Conservation (phyloP, 257 asterid genomes). For the Phtheirospermum japonicum region DNA sequence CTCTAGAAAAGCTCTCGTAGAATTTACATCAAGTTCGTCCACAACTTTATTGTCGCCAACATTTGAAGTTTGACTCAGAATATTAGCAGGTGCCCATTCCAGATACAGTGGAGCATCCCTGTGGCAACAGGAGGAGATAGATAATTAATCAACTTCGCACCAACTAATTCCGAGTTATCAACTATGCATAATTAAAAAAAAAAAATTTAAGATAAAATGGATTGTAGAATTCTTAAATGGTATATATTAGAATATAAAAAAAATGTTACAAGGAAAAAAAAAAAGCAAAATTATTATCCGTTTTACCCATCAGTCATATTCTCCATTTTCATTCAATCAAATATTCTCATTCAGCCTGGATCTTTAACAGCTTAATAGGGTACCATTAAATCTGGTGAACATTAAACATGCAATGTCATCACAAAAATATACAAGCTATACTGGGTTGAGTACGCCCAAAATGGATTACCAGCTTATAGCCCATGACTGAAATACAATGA, state of each 20-base stretch:
- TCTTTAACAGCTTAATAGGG: background rate
- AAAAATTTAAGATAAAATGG: background rate
- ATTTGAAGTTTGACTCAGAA: constrained; percentile 55
- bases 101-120: constrained; percentile 93
- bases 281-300: no score
- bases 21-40: constrained; percentile 47
- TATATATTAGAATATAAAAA: background rate
- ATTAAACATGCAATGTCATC: background rate
- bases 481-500: background rate
- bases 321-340: background rate
- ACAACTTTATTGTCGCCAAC: constrained; percentile 35
- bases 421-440: background rate
- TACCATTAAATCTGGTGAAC: background rate
- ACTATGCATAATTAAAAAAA: background rate
- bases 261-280: background rate
- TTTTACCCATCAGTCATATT: no score
- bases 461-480: background rate
- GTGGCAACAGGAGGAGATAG: constrained; percentile 17
- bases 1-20: constrained; percentile 46
- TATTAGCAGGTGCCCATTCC: constrained; percentile 95
- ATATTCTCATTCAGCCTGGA: background rate
- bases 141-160: constrained; percentile 23
- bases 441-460: background rate
- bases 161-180: constrained; percentile 1
- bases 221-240: background rate